Percentiles rank a stretch among this genome's conserved stretches.
Conservation (phyloP, 768 basidiomycete species). For the Stropharia rugosoannulata region DNA sequence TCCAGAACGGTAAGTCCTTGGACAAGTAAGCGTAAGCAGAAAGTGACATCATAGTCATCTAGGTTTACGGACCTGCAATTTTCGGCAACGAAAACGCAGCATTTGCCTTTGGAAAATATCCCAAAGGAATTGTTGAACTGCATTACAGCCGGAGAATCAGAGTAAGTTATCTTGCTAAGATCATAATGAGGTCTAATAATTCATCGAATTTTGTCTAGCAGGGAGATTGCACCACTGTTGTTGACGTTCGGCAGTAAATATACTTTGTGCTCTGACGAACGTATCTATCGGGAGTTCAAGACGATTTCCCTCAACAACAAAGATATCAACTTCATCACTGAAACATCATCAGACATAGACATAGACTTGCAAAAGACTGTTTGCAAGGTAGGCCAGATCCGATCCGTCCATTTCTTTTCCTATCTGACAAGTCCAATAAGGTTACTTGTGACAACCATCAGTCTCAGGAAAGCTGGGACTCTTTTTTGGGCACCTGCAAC, state of each 20-base stretch:
- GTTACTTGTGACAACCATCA: slow-evolving; percentile 38
- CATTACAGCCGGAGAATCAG: not conserved
- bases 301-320: not conserved
- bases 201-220: not conserved
- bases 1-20: slow-evolving; percentile 18
- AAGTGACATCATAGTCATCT: not conserved
- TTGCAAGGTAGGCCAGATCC: slow-evolving; percentile 48
- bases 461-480: slow-evolving; percentile 42
- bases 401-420: not conserved
- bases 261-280: slow-evolving; percentile 10
- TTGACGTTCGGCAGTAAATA: slow-evolving; percentile 8
- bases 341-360: slow-evolving; percentile 15
- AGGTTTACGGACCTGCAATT: slow-evolving; percentile 6
- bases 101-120: not conserved
- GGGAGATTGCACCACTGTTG: slow-evolving; percentile 7
- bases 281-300: slow-evolving; percentile 13
- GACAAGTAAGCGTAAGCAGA: not conserved
- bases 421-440: slow-evolving; percentile 29
- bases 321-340: slow-evolving; percentile 7
- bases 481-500: slow-evolving; percentile 33
- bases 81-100: not conserved
- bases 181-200: not conserved
- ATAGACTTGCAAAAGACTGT: slow-evolving; percentile 24
- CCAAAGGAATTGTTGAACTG: not conserved
- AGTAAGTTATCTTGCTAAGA: not conserved